These are phyloP conservation scores for Rauvolfia tetraphylla DNA, from an alignment of 257 asterid genomes.

Conservation along the genomic window DNA sequence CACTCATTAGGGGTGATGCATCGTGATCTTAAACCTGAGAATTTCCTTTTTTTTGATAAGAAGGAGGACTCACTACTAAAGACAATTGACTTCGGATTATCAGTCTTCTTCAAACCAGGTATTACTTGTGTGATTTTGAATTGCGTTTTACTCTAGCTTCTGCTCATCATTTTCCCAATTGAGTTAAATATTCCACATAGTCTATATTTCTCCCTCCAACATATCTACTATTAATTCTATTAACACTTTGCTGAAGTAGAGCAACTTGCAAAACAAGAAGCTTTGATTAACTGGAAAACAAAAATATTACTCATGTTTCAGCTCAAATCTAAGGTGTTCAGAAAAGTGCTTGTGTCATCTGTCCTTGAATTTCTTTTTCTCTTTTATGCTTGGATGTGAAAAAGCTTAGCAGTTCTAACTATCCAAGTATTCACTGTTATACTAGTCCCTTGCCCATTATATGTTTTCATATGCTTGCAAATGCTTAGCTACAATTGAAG, in stretches of 20 bases:
- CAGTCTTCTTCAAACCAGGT: conserved; percentile 96
- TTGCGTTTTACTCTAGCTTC: not conserved
- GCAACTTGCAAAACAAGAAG: not conserved
- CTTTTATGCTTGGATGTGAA: not conserved
- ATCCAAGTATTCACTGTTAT: not conserved
- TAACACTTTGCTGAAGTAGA: not conserved
- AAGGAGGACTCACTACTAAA: conserved; percentile 90
- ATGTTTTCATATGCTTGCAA: not conserved
- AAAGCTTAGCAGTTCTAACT: not conserved
- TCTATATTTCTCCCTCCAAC: not conserved
- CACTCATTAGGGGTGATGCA: conserved; percentile 97
- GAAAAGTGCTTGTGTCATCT: not conserved
- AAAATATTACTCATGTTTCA: not conserved
- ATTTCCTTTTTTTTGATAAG: conserved; percentile 75
- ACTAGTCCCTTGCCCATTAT: not conserved
- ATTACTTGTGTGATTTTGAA: not conserved
- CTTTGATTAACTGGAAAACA: not conserved
- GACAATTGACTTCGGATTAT: conserved; percentile 89
- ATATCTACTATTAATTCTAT: not conserved
- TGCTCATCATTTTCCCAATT: not conserved
- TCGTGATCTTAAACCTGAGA: conserved; percentile 97
- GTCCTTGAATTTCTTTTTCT: not conserved
- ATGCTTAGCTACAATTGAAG: not conserved
- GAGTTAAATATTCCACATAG: not conserved
- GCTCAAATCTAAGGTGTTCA: not conserved